A percentile compares a stretch with the other conserved stretches of the same genome.
Conservation (phyloP, 2,329 filamentous ascomycete genomes). For the Aspergillus ochraceus region DNA sequence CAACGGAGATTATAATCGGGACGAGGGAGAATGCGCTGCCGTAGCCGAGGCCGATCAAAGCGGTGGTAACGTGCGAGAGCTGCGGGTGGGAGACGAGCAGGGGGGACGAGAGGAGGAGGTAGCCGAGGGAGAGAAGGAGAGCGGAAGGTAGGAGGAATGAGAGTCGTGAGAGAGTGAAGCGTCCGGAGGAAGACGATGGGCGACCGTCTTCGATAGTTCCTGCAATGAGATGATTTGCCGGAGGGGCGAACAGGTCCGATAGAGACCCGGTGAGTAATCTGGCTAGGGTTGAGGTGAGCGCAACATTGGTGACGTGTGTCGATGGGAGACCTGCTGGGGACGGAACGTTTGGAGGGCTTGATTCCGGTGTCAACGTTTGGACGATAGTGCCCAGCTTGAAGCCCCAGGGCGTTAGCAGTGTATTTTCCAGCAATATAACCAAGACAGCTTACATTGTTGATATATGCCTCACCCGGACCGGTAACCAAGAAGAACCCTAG, state of each 20-base stretch:
- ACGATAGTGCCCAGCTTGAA: constrained; percentile 78
- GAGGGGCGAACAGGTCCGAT: constrained; percentile 80
- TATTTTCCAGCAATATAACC: too few species aligned
- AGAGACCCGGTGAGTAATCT: constrained; percentile 86
- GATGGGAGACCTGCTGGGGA: constrained; percentile 62
- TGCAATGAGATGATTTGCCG: constrained; percentile 60
- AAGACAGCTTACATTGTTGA: constrained; percentile 70
- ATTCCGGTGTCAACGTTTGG: constrained; percentile 72
- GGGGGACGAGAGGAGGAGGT: constrained; percentile 76
- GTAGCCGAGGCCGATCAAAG: constrained; percentile 85
- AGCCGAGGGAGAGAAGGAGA: constrained; percentile 70
- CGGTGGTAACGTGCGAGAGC: constrained; percentile 83
- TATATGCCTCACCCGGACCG: constrained; percentile 94
- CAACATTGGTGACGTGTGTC: constrained; percentile 91
- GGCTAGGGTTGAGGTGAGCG: constrained; percentile 84
- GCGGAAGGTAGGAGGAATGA: constrained; percentile 76
- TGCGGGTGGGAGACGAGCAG: constrained; percentile 74
- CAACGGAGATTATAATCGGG: constrained; percentile 91
- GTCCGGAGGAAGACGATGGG: constrained; percentile 35
- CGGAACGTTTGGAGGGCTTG: constrained; percentile 50
- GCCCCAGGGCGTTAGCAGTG: neutral
- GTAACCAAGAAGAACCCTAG: constrained; percentile 89
- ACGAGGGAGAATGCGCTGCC: constrained; percentile 87
- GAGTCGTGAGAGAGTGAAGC: constrained; percentile 71
- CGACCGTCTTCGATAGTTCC: constrained; percentile 47